Percentiles rank a stretch among this genome's conserved stretches.
Conservation (phyloP, 208 protist genomes). For the Wallacemonas sp. region DNA sequence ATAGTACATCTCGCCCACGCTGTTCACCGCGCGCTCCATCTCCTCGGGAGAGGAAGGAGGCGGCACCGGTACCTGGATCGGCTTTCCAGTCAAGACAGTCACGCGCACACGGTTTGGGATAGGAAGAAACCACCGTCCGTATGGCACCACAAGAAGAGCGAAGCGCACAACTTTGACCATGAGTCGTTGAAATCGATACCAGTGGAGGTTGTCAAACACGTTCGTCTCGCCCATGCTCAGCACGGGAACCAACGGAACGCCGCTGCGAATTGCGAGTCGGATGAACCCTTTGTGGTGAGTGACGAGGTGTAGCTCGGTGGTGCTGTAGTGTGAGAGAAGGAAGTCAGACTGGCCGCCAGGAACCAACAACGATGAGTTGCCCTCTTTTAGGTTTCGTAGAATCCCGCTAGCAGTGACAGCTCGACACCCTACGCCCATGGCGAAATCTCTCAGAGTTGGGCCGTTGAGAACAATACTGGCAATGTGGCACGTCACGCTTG, state of each 20-base stretch:
- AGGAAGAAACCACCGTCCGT: constrained; percentile 16
- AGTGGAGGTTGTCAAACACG: constrained; percentile 19
- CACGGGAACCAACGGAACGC: constrained; percentile 19
- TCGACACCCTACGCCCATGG: constrained; percentile 3
- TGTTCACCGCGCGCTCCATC: background rate
- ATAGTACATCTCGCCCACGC: constrained; percentile 9
- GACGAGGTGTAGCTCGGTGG: constrained; percentile 4
- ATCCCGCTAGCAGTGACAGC: constrained; percentile 3
- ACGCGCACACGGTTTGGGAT: constrained; percentile 11
- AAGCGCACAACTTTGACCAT: constrained; percentile 16
- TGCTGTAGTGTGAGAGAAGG: background rate
- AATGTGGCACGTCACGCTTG: background rate
- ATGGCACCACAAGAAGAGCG: constrained; percentile 15
- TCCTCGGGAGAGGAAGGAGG: background rate
- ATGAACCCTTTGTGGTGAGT: constrained; percentile 25
- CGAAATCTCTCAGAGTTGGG: constrained; percentile 11
- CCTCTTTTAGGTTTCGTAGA: background rate
- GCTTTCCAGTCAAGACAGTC: background rate
- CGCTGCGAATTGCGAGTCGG: constrained; percentile 15
- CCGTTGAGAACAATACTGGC: constrained; percentile 9
- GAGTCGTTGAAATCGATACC: constrained; percentile 13
- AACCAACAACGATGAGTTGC: constrained; percentile 16
- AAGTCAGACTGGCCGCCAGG: constrained; percentile 30
- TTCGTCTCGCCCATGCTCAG: constrained; percentile 22
- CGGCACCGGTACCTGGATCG: background rate